Evolutionary conservation across 1,139 yeast species (phyloP).

Genomic region (Suhomyces anneliseae): DNA sequence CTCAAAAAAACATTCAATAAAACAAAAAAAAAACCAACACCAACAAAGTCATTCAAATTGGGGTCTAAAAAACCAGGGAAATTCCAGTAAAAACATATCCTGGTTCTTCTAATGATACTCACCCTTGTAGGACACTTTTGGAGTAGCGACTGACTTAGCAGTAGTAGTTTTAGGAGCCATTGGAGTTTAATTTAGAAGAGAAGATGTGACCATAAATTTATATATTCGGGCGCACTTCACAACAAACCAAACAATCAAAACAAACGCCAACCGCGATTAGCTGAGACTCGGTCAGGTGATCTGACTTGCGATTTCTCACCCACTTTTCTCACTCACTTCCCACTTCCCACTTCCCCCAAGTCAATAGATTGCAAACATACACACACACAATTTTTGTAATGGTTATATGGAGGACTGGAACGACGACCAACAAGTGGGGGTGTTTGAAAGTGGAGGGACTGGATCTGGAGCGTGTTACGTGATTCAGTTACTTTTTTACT

Average conservation of each 20-base stretch:
- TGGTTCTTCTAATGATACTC: slow-evolving; percentile 21
- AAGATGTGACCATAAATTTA: slow-evolving; percentile 5
- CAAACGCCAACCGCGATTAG: slow-evolving; percentile 6
- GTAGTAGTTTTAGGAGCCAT: slow-evolving; percentile 31
- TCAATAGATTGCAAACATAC: too few species aligned
- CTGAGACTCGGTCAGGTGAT: background rate
- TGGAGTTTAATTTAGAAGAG: slow-evolving; percentile 5
- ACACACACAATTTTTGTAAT: too few species aligned
- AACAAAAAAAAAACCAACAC: background rate
- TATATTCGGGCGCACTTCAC: slow-evolving; percentile 7
- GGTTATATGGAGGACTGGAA: too few species aligned
- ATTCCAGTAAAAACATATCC: too few species aligned
- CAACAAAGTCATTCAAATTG: background rate
- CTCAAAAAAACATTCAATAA: too few species aligned
- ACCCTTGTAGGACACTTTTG: slow-evolving; percentile 55
- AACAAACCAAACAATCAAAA: slow-evolving; percentile 12
- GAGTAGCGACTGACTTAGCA: slow-evolving; percentile 25
- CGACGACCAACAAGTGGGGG: too few species aligned
- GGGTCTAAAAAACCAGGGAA: too few species aligned
- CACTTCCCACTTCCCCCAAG: too few species aligned
- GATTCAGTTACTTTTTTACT: too few species aligned
- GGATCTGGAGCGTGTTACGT: too few species aligned
- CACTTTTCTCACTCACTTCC: too few species aligned
- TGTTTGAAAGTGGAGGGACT: too few species aligned
- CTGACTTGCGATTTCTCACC: background rate